Evolutionary conservation across 164 flowering plant genomes (phyloP), one percentile per base, ranked within the genome.

Genomic region (Aristolochia californica): DNA sequence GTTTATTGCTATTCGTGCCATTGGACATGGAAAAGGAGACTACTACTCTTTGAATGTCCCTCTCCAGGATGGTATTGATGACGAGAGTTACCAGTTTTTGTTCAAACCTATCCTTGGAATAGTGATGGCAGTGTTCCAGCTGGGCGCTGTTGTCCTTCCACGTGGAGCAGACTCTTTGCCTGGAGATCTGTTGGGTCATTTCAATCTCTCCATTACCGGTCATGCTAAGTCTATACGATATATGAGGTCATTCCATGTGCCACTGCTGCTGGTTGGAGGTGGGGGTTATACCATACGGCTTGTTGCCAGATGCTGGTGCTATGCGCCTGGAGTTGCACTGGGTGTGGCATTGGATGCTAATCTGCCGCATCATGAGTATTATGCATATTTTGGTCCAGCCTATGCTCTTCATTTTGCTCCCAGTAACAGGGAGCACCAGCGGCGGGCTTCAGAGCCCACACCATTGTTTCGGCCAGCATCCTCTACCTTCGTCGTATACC

Each of bases 381-480:
- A 75, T 52, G 95, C 84, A 63, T 87, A 87, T 59, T 84, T 87
- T 72, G 91, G 95, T 62, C 95, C 95, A 52, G 91, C 83, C 60
- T 86, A 83, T 65, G 74, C 85, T 44, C 85, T 87, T 64, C 87
- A 84, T 71, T 91, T 87, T 70, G 88, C 88, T 55, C 91, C 95
- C 27, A 87, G 95, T 77, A 87, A 87, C 66, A 87, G 84, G 95
- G 95, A 87, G n/a, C n/a, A n/a, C n/a, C n/a, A n/a, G n/a, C n/a
- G n/a, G n/a, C n/a, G n/a, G n/a, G n/a, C n/a, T n/a, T n/a, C n/a
- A n/a, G n/a, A n/a, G n/a, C n/a, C n/a, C n/a, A n/a, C n/a, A n/a
- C n/a, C n/a, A n/a, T n/a, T n/a, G n/a, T n/a, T n/a, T n/a, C n/a
- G n/a, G n/a, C n/a, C n/a, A n/a, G n/a, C n/a, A n/a, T n/a, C n/a